Evolutionary conservation across 2,329 filamentous ascomycete species (phyloP), one percentile per base, ranked within the genome.

Genomic region (Camillea tinctor): DNA sequence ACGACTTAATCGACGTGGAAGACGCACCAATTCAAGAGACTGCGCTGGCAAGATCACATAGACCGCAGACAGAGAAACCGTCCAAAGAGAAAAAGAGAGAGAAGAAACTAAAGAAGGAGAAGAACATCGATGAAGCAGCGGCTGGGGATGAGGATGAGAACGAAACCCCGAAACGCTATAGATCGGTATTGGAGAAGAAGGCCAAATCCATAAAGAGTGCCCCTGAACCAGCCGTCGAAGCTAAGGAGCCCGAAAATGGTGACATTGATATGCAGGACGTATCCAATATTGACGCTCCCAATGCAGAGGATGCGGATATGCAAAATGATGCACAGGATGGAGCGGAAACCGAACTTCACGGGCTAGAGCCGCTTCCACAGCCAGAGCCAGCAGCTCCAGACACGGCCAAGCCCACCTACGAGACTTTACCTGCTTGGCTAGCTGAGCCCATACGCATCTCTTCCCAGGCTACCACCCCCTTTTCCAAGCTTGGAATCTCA

Each of bases 391-490:
- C 86, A 1, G 77, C 81, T 1, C 82, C 87, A 52, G 77, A 83
- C 26, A 78, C 79, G 1, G 81, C 84, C 55, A 82, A 83, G 56
- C 86, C 89, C 1, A 83, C 84, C n/a, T 93, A 92, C 74, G 88
- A 92, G 26, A 90, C 90, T 1, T 80, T 97, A 2, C 94, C 94
- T 0, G 67, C 81, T 2, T 98, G 94, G 94, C 81, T 97, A 13
- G 86, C 89, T 4, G 83, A 87, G 13, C 93, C 93, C 0, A 83
- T 89, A n/a, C 82, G 84, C 23, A 86, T 93, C 3, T 81, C 87
- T 0, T 81, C 86, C 8, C 81, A 85, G 4, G 81, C 83, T 9
- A 83, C 79, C 30, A 77, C 80, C 1, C 78, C 86, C 0, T 97
- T 97, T 66, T 70, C 76, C 1, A 77, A 81, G 0, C 65, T 75